Evolutionary conservation across 1,139 yeast genomes (phyloP), one percentile per base, ranked within the genome.

Genomic region (Lodderomyces jiufengensis): DNA sequence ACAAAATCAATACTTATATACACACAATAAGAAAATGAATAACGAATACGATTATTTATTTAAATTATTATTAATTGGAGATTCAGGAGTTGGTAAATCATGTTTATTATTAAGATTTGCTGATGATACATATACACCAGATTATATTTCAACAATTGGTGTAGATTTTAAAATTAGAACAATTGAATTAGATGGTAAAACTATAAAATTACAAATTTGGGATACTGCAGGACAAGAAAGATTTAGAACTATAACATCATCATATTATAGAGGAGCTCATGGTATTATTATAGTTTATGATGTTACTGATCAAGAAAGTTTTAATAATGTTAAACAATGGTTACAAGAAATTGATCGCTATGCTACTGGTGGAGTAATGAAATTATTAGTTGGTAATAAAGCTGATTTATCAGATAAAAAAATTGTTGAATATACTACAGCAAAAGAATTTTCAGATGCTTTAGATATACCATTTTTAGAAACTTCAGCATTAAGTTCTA

Each of bases 211-310:
- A 54, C 98, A 92, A 67, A 90, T 92, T 58, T 92, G 98, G 98
- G 98, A 92, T 60, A 92, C 98, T 37, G 98, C 98, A 7, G 98
- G 98, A 29, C 98, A 92, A 69, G 98, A 92, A 63, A 76, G 98
- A 52, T 92, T 92, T 70, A 80, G 97, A 68, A 92, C 98, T 40
- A 92, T 92, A 67, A 94, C 98, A 9, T 86, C 97, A 10, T 87
- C 97, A 9, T 92, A 94, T 70, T 92, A 92, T 72, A 83, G 98
- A 60, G 98, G 98, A 37, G 97, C 98, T 16, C 97, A 90, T 56
- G 98, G 98, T 45, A 92, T 92, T 61, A 92, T 92, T 55, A 92
- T 92, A 51, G 98, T 92, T 37, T 92, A 92, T 62, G 98, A 92
- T 61, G 97, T 92, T 36, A 94, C 98, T 34, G 98, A 92, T 63